Base-by-base conservation (phyloP, 306 rosid species). In the Lathyrus sativus region DNA sequence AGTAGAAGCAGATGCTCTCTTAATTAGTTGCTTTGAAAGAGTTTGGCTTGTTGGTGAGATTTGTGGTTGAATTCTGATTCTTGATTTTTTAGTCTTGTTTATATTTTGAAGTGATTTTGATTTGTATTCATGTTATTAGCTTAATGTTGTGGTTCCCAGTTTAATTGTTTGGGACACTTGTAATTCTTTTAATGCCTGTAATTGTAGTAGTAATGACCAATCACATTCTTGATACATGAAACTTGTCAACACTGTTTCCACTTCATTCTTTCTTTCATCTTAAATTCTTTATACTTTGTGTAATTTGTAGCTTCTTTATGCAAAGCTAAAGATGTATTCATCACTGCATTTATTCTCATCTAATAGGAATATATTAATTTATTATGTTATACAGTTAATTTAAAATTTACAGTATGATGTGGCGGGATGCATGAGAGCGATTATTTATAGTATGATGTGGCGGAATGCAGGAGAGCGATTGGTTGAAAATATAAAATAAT, bases 151-250 rank as follows among this genome's bases (percentile, higher is more conserved):
- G 72, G 78, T 70, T 77, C 73, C 81, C 31, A 42, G 75, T 61
- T 81, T 76, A 67, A 76, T 85, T 80, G 67, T 70, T 80, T 62
- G 79, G 81, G 79, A 74, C 68, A 74, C 65, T 65, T 74, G 79
- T 82, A 75, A 86, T 88, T 88, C 91, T 84, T 86, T 88, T 71
- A 78, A 65, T 84, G 74, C 79, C 79, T 75, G 39, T 65, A 68
- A 72, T 56, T 76, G 55, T 59, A 78, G 86, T 84, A 66, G 78
- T 50, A 29, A 67, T 73, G 75, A 80, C 80, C 81, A 58, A 83
- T 85, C 87, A 63, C 71, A 85, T 74, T 71, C 15, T 48, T 38
- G 56, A 80, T 82, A 65, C 78, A 57, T 33, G 79, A 24, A 61
- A 62, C 76, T 42, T 31, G 78, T 72, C 66, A 68, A 67, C 66